phyloP scores from a whole-genome alignment of 495 filamentous ascomycete species.

The Penicillium tannophilum region DNA sequence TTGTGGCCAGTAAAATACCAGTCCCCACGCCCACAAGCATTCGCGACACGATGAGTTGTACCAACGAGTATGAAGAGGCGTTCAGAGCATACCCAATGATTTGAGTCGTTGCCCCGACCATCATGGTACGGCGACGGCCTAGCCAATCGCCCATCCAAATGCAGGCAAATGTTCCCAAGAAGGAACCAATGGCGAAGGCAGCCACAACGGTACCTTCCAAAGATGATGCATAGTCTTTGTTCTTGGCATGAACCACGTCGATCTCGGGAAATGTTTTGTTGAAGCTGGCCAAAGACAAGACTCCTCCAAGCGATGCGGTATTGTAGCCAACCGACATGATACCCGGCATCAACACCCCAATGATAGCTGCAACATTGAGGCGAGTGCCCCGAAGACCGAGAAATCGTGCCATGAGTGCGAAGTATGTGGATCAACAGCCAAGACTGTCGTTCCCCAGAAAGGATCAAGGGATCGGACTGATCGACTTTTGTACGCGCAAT shows the following conservation, averaged over 20 bases:
- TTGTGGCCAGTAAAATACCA: constrained; percentile 60
- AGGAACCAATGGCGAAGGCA: constrained; percentile 61
- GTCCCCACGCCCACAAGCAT: constrained; percentile 58
- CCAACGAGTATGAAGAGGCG: constrained; percentile 49
- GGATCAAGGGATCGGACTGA: constrained; percentile 20
- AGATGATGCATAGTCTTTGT: constrained; percentile 18
- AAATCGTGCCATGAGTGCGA: constrained; percentile 21
- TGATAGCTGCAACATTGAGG: constrained; percentile 27
- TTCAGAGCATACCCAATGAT: constrained; percentile 59
- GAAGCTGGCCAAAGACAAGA: constrained; percentile 23
- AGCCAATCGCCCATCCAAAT: constrained; percentile 57
- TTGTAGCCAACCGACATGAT: constrained; percentile 30
- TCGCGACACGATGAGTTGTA: constrained; percentile 60
- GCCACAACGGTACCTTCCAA: constrained; percentile 50
- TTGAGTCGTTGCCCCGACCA: constrained; percentile 56
- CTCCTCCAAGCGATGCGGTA: constrained; percentile 25
- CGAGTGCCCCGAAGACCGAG: constrained; percentile 31
- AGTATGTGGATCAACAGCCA: constrained; percentile 6
- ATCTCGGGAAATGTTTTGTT: constrained; percentile 26
- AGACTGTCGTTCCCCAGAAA: constrained; percentile 15
- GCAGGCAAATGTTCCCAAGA: constrained; percentile 55
- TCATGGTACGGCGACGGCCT: constrained; percentile 57
- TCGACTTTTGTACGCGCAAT: constrained; percentile 15
- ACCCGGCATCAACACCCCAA: constrained; percentile 31
- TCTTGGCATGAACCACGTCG: constrained; percentile 15